Evolutionary conservation across 768 basidiomycete species (phyloP).

Genomic region (Zangia roseola): DNA sequence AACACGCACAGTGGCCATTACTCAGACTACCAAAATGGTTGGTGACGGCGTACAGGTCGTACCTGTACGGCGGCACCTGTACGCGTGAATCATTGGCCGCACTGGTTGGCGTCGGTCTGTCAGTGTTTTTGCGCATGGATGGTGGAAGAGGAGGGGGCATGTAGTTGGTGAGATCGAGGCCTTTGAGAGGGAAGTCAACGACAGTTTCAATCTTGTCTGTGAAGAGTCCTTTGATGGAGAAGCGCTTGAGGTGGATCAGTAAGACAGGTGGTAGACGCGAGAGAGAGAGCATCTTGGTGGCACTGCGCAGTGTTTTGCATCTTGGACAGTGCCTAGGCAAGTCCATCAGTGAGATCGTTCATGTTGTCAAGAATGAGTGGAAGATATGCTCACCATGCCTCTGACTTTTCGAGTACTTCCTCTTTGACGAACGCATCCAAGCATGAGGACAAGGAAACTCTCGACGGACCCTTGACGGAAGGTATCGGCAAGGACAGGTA

Average conservation of each 20-base stretch:
- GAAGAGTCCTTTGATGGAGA: constrained; percentile 87
- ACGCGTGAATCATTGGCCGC: constrained; percentile 68
- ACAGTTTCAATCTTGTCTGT: constrained; percentile 96
- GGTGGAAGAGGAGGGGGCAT: constrained; percentile 81
- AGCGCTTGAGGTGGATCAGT: constrained; percentile 89
- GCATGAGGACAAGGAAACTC: constrained; percentile 74
- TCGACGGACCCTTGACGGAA: constrained; percentile 49
- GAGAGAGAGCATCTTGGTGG: constrained; percentile 83
- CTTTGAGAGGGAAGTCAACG: constrained; percentile 81
- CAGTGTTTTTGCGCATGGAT: constrained; percentile 51
- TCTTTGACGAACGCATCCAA: constrained; percentile 88
- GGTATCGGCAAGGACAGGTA: constrained; percentile 92
- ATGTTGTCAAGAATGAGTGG: background rate
- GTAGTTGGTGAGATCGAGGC: constrained; percentile 69
- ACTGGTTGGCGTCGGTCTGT: constrained; percentile 32
- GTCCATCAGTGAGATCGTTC: constrained; percentile 1
- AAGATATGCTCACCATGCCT: constrained; percentile 73
- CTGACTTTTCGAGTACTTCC: constrained; percentile 88
- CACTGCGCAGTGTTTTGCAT: constrained; percentile 86
- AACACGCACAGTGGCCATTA: constrained; percentile 88
- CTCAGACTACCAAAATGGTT: constrained; percentile 95
- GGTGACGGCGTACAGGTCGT: constrained; percentile 93
- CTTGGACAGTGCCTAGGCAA: constrained; percentile 85
- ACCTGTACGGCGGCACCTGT: constrained; percentile 86
- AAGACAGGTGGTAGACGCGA: constrained; percentile 93